Conservation (phyloP, 805 yeast genomes). For the Lachancea dasiensis region DNA sequence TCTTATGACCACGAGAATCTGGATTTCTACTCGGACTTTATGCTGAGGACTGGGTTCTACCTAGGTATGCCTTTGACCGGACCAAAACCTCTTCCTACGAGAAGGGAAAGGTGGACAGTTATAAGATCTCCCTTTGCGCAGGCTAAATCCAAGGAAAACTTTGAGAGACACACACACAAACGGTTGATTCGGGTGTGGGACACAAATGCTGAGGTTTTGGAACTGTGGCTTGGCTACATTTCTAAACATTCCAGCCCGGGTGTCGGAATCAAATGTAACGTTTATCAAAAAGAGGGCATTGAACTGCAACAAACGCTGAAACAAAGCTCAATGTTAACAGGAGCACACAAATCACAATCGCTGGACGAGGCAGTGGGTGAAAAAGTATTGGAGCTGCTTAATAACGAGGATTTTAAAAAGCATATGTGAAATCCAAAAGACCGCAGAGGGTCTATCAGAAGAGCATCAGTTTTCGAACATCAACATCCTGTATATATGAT, state of each 20-base stretch:
- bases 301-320: constrained; percentile 40
- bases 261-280: constrained; percentile 73
- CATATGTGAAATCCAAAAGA: constrained; percentile 27
- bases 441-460: background rate
- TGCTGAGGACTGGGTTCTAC: constrained; percentile 83
- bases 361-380: constrained; percentile 29
- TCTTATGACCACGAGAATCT: constrained; percentile 66
- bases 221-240: constrained; percentile 71
- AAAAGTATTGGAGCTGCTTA: constrained; percentile 65
- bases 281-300: constrained; percentile 50
- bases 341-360: constrained; percentile 6
- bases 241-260: constrained; percentile 73
- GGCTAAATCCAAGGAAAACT: constrained; percentile 92
- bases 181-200: constrained; percentile 74
- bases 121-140: constrained; percentile 89
- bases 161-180: constrained; percentile 78
- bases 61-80: constrained; percentile 82
- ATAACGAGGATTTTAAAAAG: constrained; percentile 64
- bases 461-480: background rate
- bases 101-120: constrained; percentile 87
- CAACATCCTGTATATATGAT: constrained; percentile 1
- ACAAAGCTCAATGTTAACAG: constrained; percentile 16
- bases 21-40: constrained; percentile 76
- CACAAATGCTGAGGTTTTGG: constrained; percentile 77
- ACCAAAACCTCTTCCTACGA: constrained; percentile 60